phyloP scores from a whole-genome alignment of 768 basidiomycete species.

The Lactarius quietus region DNA sequence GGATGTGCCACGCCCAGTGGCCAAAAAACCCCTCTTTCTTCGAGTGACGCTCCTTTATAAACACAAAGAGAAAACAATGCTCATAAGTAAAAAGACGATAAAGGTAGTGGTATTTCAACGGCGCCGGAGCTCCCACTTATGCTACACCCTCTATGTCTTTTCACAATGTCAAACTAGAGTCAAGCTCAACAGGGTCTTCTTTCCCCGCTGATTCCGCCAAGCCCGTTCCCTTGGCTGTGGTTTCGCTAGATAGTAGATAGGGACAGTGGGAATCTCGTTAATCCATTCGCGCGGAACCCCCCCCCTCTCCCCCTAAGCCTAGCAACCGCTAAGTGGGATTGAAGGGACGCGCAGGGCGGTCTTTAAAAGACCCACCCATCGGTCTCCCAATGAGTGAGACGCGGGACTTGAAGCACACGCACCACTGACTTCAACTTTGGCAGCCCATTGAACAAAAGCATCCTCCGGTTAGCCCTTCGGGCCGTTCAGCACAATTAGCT shows the following conservation, averaged over 20 bases:
- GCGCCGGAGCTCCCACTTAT: constrained; percentile 77
- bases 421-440: too few species aligned
- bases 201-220: constrained; percentile 51
- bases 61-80: too few species aligned
- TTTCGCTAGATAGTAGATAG: constrained; percentile 47
- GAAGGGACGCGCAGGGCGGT: not conserved
- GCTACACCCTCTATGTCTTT: constrained; percentile 79
- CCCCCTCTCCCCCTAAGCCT: not conserved
- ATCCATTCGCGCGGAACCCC: constrained; percentile 33
- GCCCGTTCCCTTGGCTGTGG: constrained; percentile 39
- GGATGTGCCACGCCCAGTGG: too few species aligned
- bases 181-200: constrained; percentile 84
- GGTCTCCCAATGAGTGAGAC: not conserved
- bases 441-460: too few species aligned
- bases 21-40: too few species aligned
- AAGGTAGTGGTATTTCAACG: constrained; percentile 80
- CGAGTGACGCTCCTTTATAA: too few species aligned
- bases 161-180: constrained; percentile 85
- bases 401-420: too few species aligned
- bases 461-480: too few species aligned
- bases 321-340: not conserved
- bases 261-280: constrained; percentile 45
- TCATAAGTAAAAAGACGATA: constrained; percentile 72
- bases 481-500: too few species aligned
- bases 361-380: not conserved